phyloP scores from a whole-genome alignment of 2,329 filamentous ascomycete genomes.

The Tympanopsis confertula region DNA sequence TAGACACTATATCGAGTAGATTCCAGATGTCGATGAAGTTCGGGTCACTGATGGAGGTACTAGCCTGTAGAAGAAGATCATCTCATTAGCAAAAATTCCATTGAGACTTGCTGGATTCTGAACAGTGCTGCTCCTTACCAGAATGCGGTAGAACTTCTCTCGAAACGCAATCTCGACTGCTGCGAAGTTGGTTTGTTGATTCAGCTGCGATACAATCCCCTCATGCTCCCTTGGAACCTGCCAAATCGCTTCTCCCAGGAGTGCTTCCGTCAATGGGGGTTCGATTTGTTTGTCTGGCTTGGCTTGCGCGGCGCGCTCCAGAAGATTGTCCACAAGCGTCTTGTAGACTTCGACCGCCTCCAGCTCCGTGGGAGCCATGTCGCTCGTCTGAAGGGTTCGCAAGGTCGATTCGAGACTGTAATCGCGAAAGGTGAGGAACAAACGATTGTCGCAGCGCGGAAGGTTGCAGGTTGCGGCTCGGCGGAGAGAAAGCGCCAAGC shows the following conservation, averaged over 20 bases:
- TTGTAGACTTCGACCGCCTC: neutral
- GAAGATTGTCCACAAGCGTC: neutral
- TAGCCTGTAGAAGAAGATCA: constrained; percentile 37
- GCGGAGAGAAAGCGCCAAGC: no score
- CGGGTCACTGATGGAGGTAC: constrained; percentile 64
- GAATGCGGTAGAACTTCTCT: neutral
- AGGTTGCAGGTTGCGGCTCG: no score
- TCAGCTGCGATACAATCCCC: neutral
- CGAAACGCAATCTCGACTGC: neutral
- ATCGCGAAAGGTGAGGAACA: no score
- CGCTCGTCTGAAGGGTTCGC: no score
- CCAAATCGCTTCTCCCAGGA: constrained; percentile 33
- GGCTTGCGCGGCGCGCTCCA: neutral
- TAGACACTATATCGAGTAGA: constrained; percentile 78
- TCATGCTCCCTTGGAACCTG: neutral
- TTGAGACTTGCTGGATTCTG: no score
- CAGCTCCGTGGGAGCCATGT: neutral
- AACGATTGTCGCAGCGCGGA: no score
- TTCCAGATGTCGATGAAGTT: constrained; percentile 84
- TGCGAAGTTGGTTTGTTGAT: neutral
- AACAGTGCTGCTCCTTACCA: neutral
- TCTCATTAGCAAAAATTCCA: constrained; percentile 1
- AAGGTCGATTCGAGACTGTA: no score
- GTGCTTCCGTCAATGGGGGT: constrained; percentile 56
- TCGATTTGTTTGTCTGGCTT: constrained; percentile 39